Evolutionary conservation across 2,329 filamentous ascomycete genomes (phyloP).

Genomic region (Aspergillus fumigatus): DNA sequence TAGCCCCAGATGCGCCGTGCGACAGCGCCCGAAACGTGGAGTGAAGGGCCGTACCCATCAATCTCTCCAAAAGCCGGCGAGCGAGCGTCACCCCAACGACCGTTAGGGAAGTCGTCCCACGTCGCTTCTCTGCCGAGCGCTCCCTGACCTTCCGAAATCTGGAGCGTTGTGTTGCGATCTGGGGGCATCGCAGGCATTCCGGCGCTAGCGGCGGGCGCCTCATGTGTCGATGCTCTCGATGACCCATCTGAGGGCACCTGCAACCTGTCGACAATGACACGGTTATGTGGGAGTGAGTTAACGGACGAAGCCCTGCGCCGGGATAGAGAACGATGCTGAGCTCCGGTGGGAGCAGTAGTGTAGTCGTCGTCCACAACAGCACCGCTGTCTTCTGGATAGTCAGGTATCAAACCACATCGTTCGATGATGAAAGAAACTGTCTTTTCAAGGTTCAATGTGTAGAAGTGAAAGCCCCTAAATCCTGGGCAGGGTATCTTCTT

Average conservation of each 20-base stretch:
- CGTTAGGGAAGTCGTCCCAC: conserved; percentile 98
- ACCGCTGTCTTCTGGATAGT: conserved; percentile 44
- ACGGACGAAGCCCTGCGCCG: conserved; percentile 68
- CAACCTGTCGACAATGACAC: conserved; percentile 70
- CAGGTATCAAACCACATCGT: conserved; percentile 73
- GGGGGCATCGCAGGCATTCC: conserved; percentile 68
- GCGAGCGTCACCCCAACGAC: conserved; percentile 87
- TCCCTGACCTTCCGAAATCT: conserved; percentile 91
- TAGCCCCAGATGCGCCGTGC: conserved; percentile 82
- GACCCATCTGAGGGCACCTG: conserved; percentile 27
- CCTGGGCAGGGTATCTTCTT: conserved; percentile 58
- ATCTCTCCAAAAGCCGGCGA: conserved; percentile 95
- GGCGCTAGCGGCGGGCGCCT: conserved; percentile 72
- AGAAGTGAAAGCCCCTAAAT: conserved; percentile 88
- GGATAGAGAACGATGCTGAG: conserved; percentile 29
- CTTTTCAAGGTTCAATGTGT: conserved; percentile 94
- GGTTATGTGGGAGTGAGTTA: conserved; percentile 80
- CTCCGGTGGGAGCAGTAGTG: conserved; percentile 17
- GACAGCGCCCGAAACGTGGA: conserved; percentile 83
- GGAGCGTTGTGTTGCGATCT: conserved; percentile 75
- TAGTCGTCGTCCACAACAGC: conserved; percentile 39
- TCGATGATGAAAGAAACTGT: conserved; percentile 91
- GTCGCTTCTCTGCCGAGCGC: conserved; percentile 87
- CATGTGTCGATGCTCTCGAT: conserved; percentile 44
- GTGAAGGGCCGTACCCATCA: conserved; percentile 93